Evolutionary conservation across 2,329 filamentous ascomycete genomes (phyloP).

Genomic region (Zasmidium citrigriseum): DNA sequence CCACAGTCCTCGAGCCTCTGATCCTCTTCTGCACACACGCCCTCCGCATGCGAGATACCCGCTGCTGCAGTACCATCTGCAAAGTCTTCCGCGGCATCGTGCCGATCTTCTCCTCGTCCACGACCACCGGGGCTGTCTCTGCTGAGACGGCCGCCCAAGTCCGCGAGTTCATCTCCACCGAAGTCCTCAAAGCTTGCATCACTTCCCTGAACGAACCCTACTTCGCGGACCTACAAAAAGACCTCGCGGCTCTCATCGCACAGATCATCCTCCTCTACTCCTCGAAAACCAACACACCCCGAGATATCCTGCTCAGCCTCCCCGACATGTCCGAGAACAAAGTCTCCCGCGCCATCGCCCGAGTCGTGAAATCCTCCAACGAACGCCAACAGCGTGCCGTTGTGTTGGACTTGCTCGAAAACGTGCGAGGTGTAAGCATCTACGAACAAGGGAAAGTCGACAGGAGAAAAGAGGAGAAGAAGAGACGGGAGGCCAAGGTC

Average conservation of each 20-base stretch:
- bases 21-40: slow-evolving; percentile 90
- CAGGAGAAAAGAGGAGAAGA: slow-evolving; percentile 29
- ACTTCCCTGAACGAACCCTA: slow-evolving; percentile 91
- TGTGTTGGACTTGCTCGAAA: slow-evolving; percentile 80
- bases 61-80: slow-evolving; percentile 82
- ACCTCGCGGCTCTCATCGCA: slow-evolving; percentile 84
- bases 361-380: slow-evolving; percentile 38
- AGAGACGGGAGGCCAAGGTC: slow-evolving; percentile 25
- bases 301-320: slow-evolving; percentile 73
- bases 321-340: slow-evolving; percentile 72
- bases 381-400: slow-evolving; percentile 77
- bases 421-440: slow-evolving; percentile 86
- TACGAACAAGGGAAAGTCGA: slow-evolving; percentile 87
- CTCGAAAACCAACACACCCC: slow-evolving; percentile 67
- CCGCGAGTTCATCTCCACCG: slow-evolving; percentile 83
- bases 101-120: slow-evolving; percentile 65
- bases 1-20: slow-evolving; percentile 79
- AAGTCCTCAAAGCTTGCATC: slow-evolving; percentile 87
- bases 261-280: slow-evolving; percentile 79
- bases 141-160: slow-evolving; percentile 60
- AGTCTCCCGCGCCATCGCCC: slow-evolving; percentile 57
- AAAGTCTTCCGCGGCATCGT: slow-evolving; percentile 84
- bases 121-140: slow-evolving; percentile 38
- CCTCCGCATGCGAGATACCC: slow-evolving; percentile 83
- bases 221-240: slow-evolving; percentile 94